phyloP scores from a whole-genome alignment of 257 asterid genomes.

The Nicotiana otophora region DNA sequence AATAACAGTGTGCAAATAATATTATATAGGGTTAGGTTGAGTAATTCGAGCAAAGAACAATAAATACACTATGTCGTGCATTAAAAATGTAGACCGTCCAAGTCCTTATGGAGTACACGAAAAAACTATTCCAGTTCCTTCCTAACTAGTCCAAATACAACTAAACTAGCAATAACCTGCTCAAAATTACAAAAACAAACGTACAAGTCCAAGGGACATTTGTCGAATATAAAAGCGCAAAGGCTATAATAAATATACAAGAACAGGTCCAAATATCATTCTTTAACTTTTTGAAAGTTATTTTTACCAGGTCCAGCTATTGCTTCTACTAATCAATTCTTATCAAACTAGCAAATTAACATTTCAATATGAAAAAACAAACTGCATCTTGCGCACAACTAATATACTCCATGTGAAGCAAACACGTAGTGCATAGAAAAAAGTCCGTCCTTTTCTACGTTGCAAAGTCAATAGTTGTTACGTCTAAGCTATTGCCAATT shows the following conservation, averaged over 20 bases:
- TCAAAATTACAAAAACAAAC: neutral
- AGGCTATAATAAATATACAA: neutral
- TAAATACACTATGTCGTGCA: neutral
- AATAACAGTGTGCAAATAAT: neutral
- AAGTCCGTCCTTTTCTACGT: neutral
- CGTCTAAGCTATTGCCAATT: neutral
- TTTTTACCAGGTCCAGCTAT: neutral
- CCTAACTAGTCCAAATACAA: neutral
- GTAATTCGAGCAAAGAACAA: neutral
- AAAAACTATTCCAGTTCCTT: neutral
- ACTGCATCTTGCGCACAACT: neutral
- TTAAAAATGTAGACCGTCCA: neutral
- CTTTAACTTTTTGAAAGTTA: neutral
- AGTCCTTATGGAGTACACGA: neutral
- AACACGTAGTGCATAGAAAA: neutral
- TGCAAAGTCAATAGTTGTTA: neutral
- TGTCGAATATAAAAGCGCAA: neutral
- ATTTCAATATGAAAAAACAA: neutral
- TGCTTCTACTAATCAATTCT: neutral
- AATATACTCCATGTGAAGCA: neutral
- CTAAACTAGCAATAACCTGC: neutral
- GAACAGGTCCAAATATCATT: neutral
- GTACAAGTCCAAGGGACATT: neutral
- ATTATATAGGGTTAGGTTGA: neutral
- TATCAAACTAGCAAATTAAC: neutral